phyloP scores from a whole-genome alignment of 2,329 filamentous ascomycete species.

The Penicillium sp. region DNA sequence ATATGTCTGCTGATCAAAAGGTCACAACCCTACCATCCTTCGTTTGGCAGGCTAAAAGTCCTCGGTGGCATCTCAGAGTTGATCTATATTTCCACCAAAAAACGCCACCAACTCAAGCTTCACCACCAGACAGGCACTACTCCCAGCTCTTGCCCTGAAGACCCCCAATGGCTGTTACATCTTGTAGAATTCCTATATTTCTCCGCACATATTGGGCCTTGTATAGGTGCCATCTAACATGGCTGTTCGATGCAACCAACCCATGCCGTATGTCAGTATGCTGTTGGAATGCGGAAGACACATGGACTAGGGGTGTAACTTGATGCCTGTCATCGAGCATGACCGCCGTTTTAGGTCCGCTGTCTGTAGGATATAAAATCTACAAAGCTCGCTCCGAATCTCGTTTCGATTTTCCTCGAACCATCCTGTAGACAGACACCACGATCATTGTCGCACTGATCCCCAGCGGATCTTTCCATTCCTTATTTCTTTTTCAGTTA shows the following conservation, averaged over 20 bases:
- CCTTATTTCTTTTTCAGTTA: not conserved
- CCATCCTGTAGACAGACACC: not conserved
- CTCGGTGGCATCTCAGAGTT: not conserved
- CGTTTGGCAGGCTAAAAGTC: not conserved
- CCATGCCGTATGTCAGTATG: not conserved
- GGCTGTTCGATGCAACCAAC: not conserved
- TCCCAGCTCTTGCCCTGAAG: not conserved
- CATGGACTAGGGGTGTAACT: not conserved
- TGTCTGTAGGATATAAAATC: not conserved
- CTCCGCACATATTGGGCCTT: not conserved
- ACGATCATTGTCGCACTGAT: not conserved
- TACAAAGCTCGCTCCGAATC: not conserved
- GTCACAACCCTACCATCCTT: not conserved
- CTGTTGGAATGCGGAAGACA: not conserved
- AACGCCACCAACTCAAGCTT: not conserved
- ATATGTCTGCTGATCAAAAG: not conserved
- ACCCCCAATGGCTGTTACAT: not conserved
- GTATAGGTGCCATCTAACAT: not conserved
- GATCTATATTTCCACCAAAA: not conserved
- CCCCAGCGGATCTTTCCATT: not conserved
- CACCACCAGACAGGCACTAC: not conserved
- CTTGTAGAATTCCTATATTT: not conserved
- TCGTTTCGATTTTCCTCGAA: not conserved
- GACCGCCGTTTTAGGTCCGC: not conserved
- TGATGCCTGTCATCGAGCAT: not conserved